Percentiles rank a stretch among this genome's conserved stretches.
Evolutionary conservation across 2,329 filamentous ascomycete genomes (phyloP).

Genomic region (Penicillium griseofulvum): DNA sequence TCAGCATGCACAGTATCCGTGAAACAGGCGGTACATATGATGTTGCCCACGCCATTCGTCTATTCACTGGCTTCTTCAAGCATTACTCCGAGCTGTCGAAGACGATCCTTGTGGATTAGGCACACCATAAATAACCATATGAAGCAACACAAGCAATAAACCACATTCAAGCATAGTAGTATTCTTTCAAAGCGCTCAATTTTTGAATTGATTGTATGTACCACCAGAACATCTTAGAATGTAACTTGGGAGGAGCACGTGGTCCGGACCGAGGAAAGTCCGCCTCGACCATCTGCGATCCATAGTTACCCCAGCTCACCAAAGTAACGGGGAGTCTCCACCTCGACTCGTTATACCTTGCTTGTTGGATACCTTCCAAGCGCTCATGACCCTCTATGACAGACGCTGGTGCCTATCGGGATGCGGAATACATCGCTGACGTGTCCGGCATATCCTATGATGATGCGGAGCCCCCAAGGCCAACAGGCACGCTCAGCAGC

Average conservation of each 20-base stretch:
- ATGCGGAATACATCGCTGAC: constrained; percentile 49
- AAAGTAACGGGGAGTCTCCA: constrained; percentile 9
- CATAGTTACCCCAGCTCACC: constrained; percentile 2
- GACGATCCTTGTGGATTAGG: constrained; percentile 77
- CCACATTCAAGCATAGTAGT: neutral
- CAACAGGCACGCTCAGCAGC: constrained; percentile 16
- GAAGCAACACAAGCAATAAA: neutral
- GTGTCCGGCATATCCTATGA: constrained; percentile 41
- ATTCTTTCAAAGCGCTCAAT: neutral
- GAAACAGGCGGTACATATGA: constrained; percentile 89
- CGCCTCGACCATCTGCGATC: constrained; percentile 5
- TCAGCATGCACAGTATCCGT: constrained; percentile 95
- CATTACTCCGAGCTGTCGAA: constrained; percentile 78
- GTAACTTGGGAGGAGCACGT: constrained; percentile 14
- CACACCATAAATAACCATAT: neutral
- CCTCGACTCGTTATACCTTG: constrained; percentile 2
- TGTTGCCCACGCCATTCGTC: constrained; percentile 76
- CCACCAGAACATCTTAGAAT: neutral
- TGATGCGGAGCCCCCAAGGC: constrained; percentile 21
- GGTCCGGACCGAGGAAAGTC: constrained; percentile 21
- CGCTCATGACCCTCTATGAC: constrained; percentile 49
- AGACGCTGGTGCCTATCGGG: constrained; percentile 46
- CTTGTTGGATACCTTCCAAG: constrained; percentile 27
- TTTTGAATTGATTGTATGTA: neutral
- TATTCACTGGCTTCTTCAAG: constrained; percentile 86